Percentiles rank a stretch among this genome's conserved stretches.
Conservation (phyloP, 176 grass and related monocot genomes). For the Guadua angustifolia region DNA sequence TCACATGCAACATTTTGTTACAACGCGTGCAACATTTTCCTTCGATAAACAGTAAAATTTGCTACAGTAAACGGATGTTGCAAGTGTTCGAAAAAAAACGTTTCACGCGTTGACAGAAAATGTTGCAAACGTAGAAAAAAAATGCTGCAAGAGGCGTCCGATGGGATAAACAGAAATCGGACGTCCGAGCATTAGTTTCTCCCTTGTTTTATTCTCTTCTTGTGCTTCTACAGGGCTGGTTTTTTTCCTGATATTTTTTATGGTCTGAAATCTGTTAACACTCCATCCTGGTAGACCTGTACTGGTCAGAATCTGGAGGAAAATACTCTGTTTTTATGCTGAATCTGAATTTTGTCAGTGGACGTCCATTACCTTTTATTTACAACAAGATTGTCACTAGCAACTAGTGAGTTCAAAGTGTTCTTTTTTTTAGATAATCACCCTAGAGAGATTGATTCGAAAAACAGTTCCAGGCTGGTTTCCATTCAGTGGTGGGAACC, state of each 20-base stretch:
- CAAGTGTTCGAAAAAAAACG: no score
- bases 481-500: not conserved
- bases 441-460: not conserved
- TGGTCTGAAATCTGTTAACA: conserved; percentile 10
- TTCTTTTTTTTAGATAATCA: not conserved
- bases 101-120: no score
- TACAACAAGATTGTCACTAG: not conserved
- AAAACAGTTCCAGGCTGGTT: not conserved
- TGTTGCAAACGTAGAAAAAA: no score
- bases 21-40: no score
- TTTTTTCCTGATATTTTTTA: not conserved
- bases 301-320: not conserved
- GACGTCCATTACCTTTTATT: not conserved
- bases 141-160: no score
- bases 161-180: no score
- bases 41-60: no score
- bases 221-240: not conserved
- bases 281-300: not conserved
- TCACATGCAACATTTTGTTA: no score
- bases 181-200: no score
- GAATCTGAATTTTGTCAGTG: not conserved
- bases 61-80: no score
- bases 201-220: conserved; percentile 1
- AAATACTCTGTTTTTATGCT: not conserved
- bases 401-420: not conserved